A percentile compares a stretch with the other conserved stretches of the same genome.
phyloP scores from a whole-genome alignment of 192 early-diverging fungal species.

The Entrophospora sp. region DNA sequence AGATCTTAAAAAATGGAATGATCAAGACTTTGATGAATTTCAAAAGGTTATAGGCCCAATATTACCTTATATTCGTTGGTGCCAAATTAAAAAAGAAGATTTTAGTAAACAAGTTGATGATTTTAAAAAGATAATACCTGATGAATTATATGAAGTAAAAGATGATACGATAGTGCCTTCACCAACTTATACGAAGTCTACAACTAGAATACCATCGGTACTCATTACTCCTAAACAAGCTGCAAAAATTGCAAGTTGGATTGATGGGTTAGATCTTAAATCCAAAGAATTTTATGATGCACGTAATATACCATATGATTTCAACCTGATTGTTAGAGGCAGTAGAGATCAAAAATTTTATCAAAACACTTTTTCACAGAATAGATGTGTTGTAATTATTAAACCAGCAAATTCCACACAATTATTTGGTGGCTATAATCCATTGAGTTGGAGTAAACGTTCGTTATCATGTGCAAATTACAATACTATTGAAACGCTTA shows the following conservation, averaged over 20 bases:
- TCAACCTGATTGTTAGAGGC: not conserved
- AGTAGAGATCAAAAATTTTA: constrained; percentile 2
- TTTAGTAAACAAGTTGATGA: not conserved
- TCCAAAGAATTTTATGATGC: not conserved
- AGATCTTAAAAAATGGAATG: not conserved
- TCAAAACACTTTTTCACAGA: not conserved
- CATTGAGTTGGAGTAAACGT: constrained; percentile 9
- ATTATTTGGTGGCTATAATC: constrained; percentile 15
- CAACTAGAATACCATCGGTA: not conserved
- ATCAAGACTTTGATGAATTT: constrained; percentile 2
- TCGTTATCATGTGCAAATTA: constrained; percentile 5
- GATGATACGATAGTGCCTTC: no score
- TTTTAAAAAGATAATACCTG: not conserved
- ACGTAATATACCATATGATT: not conserved
- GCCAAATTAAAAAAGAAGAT: not conserved
- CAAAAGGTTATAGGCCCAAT: not conserved
- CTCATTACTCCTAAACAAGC: not conserved
- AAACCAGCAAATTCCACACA: not conserved
- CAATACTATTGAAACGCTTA: not conserved
- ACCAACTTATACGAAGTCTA: not conserved
- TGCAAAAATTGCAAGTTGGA: constrained; percentile 8
- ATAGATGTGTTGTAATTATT: not conserved
- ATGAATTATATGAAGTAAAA: not conserved
- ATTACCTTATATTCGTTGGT: constrained; percentile 4
- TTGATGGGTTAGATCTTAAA: constrained; percentile 9